These are phyloP conservation scores for Scenedesmus sp. DNA, from an alignment of 163 green algal genomes.

Conservation along the genomic window DNA sequence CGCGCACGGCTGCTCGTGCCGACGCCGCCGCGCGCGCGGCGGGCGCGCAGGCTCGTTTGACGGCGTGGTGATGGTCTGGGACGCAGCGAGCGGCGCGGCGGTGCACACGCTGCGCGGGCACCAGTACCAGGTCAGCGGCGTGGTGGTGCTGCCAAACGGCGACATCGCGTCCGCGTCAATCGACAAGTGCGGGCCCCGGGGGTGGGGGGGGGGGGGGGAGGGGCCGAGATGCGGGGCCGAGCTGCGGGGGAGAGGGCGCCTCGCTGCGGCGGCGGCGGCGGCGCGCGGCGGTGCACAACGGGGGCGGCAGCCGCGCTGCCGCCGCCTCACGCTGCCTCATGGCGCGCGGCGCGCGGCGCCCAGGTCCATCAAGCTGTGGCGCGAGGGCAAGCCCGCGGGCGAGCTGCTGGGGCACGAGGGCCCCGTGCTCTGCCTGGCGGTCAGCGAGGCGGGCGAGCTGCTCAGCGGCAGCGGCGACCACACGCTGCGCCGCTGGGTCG, in stretches of 20 bases:
- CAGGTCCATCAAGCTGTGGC: constrained; percentile 44
- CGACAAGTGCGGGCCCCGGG: constrained; percentile 30
- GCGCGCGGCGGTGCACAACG: too few species aligned
- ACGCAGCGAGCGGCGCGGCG: constrained; percentile 49
- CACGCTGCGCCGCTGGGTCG: constrained; percentile 55
- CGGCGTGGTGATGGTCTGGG: constrained; percentile 79
- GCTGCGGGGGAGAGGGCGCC: too few species aligned
- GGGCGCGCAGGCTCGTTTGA: constrained; percentile 84
- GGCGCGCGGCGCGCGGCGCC: not conserved
- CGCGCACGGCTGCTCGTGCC: not conserved
- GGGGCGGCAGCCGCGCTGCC: too few species aligned
- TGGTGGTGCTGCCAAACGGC: constrained; percentile 60
- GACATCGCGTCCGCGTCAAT: constrained; percentile 43
- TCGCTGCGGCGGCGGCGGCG: too few species aligned
- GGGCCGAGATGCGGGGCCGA: not conserved
- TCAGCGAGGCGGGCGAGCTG: constrained; percentile 70
- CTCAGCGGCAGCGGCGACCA: constrained; percentile 86
- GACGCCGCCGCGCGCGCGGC: constrained; percentile 12
- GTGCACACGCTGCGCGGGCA: constrained; percentile 69
- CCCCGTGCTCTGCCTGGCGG: constrained; percentile 80
- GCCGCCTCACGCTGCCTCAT: not conserved
- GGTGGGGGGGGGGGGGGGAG: not conserved
- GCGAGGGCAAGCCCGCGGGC: constrained; percentile 1
- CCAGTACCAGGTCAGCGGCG: constrained; percentile 79
- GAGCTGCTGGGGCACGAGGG: constrained; percentile 66